Base-by-base conservation (phyloP, 1,139 yeast species). In the Kodamaea derodonti region DNA sequence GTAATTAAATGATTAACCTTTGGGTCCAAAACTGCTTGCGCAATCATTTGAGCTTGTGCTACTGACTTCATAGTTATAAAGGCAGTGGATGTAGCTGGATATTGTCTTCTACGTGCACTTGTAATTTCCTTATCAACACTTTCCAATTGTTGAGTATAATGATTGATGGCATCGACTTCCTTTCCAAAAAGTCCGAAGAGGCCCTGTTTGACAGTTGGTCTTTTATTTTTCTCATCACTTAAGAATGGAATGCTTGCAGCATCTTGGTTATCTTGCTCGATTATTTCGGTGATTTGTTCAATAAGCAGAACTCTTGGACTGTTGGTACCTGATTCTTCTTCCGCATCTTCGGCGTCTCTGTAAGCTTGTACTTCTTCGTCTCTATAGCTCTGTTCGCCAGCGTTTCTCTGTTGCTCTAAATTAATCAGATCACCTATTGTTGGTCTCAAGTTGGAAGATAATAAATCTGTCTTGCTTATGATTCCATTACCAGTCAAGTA, bases 41-140 rank as follows among this genome's bases (percentile, higher is more conserved):
- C 94, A 7, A 87, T 80, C 83, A 86, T 78, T 54, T 86, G 96
- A 1, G 95, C 95, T 47, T 82, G 80, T 0, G 94, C 85, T 8
- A 85, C 95, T 2, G 86, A 73, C 42, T 80, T 82, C 92, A 86
- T 81, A 1, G 95, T 86, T 15, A 86, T 76, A 56, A 86, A 86
- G 0, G 95, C 95, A 10, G 69, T 60, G 6, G 73, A 65, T 4
- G 71, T 63, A 1, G 88, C 80, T 0, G 88, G 77, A 46, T 78
- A 83, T 40, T 80, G 82, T 38, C 77, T 65, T 22, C 58, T 60
- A 40, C 90, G 65, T 1, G 85, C 83, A 26, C 67, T 62, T 3
- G 50, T 27, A 31, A 86, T 84, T 40, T 75, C 68, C 30, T 65
- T 65, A 50, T 86, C 94, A 6, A 85, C 51, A 6, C 63, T 58